phyloP scores from a whole-genome alignment of 2,329 filamentous ascomycete genomes.

The Teratosphaeria destructans region DNA sequence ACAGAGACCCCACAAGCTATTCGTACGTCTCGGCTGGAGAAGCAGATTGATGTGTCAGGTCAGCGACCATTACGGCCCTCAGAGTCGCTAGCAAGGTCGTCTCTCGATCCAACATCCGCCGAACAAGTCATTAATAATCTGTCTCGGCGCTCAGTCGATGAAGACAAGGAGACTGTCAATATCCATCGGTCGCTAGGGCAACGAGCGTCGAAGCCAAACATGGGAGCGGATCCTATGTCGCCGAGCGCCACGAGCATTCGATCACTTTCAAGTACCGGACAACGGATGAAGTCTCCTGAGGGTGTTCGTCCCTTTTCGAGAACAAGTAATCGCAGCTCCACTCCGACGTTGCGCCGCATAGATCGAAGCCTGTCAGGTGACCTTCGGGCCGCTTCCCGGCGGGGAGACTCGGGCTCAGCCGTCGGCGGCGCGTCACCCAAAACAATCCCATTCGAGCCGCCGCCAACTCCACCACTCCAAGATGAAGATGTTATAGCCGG shows the following conservation, averaged over 20 bases:
- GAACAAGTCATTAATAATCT: slow-evolving; percentile 23
- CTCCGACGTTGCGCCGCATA: slow-evolving; percentile 61
- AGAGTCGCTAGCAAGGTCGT: neutral
- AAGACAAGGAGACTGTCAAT: slow-evolving; percentile 35
- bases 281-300: slow-evolving; percentile 30
- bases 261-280: slow-evolving; percentile 31
- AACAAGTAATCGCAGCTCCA: slow-evolving; percentile 46
- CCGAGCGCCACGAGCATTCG: slow-evolving; percentile 36
- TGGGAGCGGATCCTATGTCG: slow-evolving; percentile 25
- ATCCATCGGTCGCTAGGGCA: slow-evolving; percentile 30
- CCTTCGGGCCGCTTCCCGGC: slow-evolving; percentile 55
- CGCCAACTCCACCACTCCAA: slow-evolving; percentile 42
- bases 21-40: slow-evolving; percentile 21
- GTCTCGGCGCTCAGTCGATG: slow-evolving; percentile 33
- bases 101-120: slow-evolving; percentile 23
- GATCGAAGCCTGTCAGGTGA: slow-evolving; percentile 63
- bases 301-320: slow-evolving; percentile 52
- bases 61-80: neutral
- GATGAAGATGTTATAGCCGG: slow-evolving; percentile 75
- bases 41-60: slow-evolving; percentile 5
- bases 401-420: slow-evolving; percentile 38
- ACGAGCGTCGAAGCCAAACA: slow-evolving; percentile 7
- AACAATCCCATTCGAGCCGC: slow-evolving; percentile 31
- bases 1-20: slow-evolving; percentile 33
- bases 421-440: slow-evolving; percentile 25